These are phyloP conservation scores for Mixia osmundae DNA, from an alignment of 1,284 basidiomycete species.

Conservation along the genomic window DNA sequence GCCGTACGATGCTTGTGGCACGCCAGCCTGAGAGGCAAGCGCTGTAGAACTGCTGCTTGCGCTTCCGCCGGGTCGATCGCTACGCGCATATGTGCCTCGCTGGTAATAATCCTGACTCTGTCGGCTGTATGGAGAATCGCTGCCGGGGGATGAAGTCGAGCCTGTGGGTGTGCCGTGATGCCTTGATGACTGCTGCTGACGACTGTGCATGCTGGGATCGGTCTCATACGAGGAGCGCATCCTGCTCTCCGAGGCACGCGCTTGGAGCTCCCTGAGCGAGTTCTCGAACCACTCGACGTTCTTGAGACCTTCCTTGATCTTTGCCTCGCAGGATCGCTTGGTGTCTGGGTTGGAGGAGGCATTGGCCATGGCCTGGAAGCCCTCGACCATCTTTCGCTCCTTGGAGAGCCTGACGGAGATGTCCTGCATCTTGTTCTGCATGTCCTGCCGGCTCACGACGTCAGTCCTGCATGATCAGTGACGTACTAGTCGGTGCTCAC, in stretches of 20 bases:
- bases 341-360: constrained; percentile 75
- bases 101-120: constrained; percentile 24
- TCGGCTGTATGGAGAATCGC: constrained; percentile 12
- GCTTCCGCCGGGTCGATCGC: background rate
- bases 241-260: constrained; percentile 29
- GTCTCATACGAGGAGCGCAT: too few species aligned
- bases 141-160: constrained; percentile 7
- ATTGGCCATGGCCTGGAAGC: constrained; percentile 48
- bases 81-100: background rate
- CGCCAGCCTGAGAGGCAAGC: background rate
- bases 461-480: background rate
- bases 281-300: constrained; percentile 71
- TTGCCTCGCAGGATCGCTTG: constrained; percentile 40
- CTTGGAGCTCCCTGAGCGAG: constrained; percentile 56
- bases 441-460: constrained; percentile 6
- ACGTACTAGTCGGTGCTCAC: too few species aligned
- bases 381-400: constrained; percentile 77
- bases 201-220: constrained; percentile 6
- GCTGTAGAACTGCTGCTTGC: background rate
- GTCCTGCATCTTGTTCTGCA: constrained; percentile 49
- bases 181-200: constrained; percentile 1
- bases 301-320: constrained; percentile 68
- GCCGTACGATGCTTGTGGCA: background rate
- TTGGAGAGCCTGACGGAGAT: constrained; percentile 72
- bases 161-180: background rate